These are phyloP conservation scores for Alternaria brassicae DNA, from an alignment of 2,329 filamentous ascomycete species.

Conservation along the genomic window DNA sequence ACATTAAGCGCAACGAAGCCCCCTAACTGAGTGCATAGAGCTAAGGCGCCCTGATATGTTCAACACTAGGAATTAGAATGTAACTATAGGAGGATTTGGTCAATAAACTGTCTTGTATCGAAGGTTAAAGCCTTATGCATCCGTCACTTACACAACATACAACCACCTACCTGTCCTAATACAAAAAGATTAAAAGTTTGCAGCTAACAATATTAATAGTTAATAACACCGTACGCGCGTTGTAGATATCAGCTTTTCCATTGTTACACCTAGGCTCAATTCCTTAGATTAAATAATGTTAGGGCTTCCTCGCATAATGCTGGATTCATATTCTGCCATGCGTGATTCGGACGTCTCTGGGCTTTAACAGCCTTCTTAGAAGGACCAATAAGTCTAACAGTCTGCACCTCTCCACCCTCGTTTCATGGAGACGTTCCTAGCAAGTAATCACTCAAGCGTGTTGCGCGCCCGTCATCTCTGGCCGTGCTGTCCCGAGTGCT, in stretches of 20 bases:
- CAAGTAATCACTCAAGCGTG: constrained; percentile 4
- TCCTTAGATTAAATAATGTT: too few relatives aligned
- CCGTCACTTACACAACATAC: too few relatives aligned
- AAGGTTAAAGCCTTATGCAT: neutral
- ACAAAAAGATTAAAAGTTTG: neutral
- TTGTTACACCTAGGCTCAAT: too few relatives aligned
- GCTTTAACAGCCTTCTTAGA: neutral
- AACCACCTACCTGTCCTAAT: neutral
- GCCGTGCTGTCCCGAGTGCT: constrained; percentile 4
- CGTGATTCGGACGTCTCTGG: neutral
- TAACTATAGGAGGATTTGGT: neutral
- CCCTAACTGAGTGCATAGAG: neutral
- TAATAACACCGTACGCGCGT: too few relatives aligned
- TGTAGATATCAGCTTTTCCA: too few relatives aligned
- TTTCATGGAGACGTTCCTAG: neutral
- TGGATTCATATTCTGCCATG: neutral
- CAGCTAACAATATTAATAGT: too few relatives aligned
- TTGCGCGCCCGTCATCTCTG: constrained; percentile 1
- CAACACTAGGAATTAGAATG: neutral
- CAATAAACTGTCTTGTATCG: neutral
- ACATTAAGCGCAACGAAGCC: neutral
- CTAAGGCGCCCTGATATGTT: neutral
- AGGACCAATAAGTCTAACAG: neutral
- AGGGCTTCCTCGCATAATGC: neutral
- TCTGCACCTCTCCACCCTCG: constrained; percentile 1